Conservation (phyloP, 441 rosid species). For the Arabidopsis hybrid region DNA sequence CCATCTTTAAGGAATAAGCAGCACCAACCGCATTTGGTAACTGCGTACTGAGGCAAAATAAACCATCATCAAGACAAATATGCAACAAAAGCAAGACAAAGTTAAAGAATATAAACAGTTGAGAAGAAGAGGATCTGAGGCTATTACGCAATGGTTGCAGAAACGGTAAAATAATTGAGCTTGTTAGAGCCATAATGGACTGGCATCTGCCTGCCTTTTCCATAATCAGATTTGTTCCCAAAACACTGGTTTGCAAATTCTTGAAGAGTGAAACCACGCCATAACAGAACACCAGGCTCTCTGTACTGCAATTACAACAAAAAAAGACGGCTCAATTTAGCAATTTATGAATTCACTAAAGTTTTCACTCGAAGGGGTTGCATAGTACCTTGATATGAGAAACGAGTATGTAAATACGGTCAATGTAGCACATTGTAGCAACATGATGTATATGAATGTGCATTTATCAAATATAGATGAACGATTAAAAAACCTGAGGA, state of each 20-base stretch:
- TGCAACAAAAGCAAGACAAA: not conserved
- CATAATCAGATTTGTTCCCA: slow-evolving; percentile 70
- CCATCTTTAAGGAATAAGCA: slow-evolving; percentile 94
- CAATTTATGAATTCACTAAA: not conserved
- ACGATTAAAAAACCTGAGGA: slow-evolving; percentile 66
- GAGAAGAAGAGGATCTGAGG: not conserved
- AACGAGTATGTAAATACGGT: not conserved
- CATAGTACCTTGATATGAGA: too few relatives aligned
- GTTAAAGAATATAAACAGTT: not conserved
- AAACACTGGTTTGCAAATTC: slow-evolving; percentile 89
- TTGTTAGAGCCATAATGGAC: slow-evolving; percentile 86
- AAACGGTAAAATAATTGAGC: slow-evolving; percentile 81
- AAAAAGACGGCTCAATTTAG: not conserved
- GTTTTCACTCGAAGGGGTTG: not conserved
- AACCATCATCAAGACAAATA: not conserved
- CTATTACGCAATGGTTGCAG: slow-evolving; percentile 84
- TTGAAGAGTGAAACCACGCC: slow-evolving; percentile 91
- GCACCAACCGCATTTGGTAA: slow-evolving; percentile 95
- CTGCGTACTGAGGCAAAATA: slow-evolving; percentile 64
- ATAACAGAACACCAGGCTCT: slow-evolving; percentile 78
- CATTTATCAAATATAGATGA: not conserved
- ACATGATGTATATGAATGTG: not conserved
- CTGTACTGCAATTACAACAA: slow-evolving; percentile 67
- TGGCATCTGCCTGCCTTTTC: slow-evolving; percentile 98
- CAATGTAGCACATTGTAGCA: not conserved